A percentile compares a stretch with the other conserved stretches of the same genome.
Evolutionary conservation across 768 basidiomycete species (phyloP).

Genomic region (Serendipita sp.): DNA sequence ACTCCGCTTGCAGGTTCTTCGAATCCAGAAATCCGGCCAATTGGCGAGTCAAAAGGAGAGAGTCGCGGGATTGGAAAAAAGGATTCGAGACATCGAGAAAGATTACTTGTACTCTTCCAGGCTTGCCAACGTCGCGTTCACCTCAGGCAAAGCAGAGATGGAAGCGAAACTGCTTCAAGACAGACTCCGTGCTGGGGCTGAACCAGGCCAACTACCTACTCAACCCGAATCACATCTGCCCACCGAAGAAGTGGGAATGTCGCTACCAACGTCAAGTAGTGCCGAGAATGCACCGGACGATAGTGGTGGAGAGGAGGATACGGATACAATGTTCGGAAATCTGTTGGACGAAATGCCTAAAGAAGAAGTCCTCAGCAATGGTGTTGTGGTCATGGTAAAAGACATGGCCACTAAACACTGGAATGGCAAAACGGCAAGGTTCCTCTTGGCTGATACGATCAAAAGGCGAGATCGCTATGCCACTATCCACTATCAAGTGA

Average conservation of each 20-base stretch:
- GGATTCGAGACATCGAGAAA: background rate
- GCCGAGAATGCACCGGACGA: background rate
- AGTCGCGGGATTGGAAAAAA: background rate
- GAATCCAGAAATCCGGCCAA: background rate
- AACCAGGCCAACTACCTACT: background rate
- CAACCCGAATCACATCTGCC: background rate
- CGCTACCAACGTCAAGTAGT: background rate
- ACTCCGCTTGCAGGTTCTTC: constrained; percentile 36
- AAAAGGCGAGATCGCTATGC: constrained; percentile 59
- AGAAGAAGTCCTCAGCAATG: constrained; percentile 39
- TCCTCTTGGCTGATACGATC: constrained; percentile 49
- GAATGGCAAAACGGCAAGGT: constrained; percentile 68
- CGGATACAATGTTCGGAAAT: constrained; percentile 19
- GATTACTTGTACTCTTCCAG: background rate
- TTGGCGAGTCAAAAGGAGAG: constrained; percentile 9
- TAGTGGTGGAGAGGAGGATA: constrained; percentile 8
- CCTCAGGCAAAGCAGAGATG: background rate
- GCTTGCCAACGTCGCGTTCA: background rate
- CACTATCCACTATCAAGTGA: constrained; percentile 42
- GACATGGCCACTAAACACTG: constrained; percentile 77
- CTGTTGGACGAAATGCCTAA: constrained; percentile 48
- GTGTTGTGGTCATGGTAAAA: constrained; percentile 31
- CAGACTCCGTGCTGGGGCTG: background rate
- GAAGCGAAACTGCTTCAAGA: background rate
- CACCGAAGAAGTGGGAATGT: background rate